These are phyloP conservation scores for Eucalyptus tenuipes DNA, from an alignment of 345 rosid species.

Conservation along the genomic window DNA sequence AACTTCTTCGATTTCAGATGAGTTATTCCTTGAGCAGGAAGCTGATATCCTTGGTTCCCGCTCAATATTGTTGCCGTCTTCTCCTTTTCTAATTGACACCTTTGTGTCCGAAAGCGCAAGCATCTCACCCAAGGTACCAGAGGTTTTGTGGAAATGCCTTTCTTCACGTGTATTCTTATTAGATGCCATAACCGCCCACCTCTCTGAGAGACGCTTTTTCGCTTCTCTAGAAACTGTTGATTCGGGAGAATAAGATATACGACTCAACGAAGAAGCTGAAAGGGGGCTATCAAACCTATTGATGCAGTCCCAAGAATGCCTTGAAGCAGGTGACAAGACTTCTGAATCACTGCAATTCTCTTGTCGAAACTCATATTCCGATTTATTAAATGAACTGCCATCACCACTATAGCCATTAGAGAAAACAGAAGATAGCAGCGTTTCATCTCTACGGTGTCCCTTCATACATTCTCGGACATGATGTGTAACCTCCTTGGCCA, in stretches of 20 bases:
- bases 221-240: constrained; percentile 45
- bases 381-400: constrained; percentile 66
- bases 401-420: constrained; percentile 77
- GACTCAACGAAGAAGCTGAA: constrained; percentile 60
- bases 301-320: constrained; percentile 82
- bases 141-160: constrained; percentile 36
- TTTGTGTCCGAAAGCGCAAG: constrained; percentile 67
- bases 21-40: constrained; percentile 27
- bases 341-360: constrained; percentile 66
- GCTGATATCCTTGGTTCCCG: constrained; percentile 37
- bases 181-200: constrained; percentile 91
- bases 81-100: constrained; percentile 16
- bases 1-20: constrained; percentile 24
- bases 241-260: constrained; percentile 64
- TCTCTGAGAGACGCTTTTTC: constrained; percentile 61
- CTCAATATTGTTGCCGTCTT: constrained; percentile 11
- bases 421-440: constrained; percentile 66
- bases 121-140: constrained; percentile 90
- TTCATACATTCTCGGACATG: constrained; percentile 36
- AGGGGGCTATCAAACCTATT: constrained; percentile 62
- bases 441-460: constrained; percentile 73
- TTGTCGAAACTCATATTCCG: constrained; percentile 31
- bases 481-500: constrained; percentile 45
- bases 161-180: constrained; percentile 42
- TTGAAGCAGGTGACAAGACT: constrained; percentile 61